A percentile compares a stretch with the other conserved stretches of the same genome.
Conservation (phyloP, 2,329 filamentous ascomycete genomes). For the Penicillium sp. region DNA sequence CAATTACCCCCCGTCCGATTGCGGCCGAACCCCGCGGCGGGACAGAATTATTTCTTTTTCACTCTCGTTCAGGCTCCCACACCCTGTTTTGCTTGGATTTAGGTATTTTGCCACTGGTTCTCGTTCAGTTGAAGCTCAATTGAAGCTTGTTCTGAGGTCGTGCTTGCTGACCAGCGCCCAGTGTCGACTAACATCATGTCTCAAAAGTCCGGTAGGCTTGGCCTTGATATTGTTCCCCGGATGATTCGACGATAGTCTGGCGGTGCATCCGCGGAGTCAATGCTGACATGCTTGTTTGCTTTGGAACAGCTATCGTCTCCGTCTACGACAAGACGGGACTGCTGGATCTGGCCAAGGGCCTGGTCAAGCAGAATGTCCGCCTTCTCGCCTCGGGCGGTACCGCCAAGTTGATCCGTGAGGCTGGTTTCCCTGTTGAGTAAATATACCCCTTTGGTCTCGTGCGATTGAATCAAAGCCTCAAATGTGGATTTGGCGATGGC, state of each 20-base stretch:
- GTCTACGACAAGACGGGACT: constrained; percentile 99
- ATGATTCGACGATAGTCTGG: constrained; percentile 19
- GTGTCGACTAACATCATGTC: constrained; percentile 35
- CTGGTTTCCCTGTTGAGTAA: constrained; percentile 92
- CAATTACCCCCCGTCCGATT: constrained; percentile 18
- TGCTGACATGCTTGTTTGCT: constrained; percentile 13
- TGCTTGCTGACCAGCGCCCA: constrained; percentile 17
- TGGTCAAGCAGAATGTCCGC: constrained; percentile 85
- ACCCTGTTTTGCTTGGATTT: constrained; percentile 21
- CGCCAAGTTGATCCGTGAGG: constrained; percentile 93
- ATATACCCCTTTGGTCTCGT: constrained; percentile 34
- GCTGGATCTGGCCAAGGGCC: constrained; percentile 86
- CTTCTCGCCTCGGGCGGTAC: constrained; percentile 95
- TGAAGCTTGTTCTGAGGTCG: neutral
- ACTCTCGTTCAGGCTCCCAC: constrained; percentile 17
- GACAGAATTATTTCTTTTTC: constrained; percentile 23
- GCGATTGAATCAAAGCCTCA: neutral
- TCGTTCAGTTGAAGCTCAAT: constrained; percentile 7
- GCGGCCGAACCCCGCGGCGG: constrained; percentile 30
- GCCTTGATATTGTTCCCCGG: constrained; percentile 22
- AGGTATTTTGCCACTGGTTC: constrained; percentile 14
- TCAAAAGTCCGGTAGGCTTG: constrained; percentile 44
- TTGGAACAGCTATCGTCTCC: constrained; percentile 75
- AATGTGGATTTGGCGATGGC: neutral
- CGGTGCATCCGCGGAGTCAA: constrained; percentile 6